Evolutionary conservation across 2,329 filamentous ascomycete genomes (phyloP), one percentile per base, ranked within the genome.

Genomic region (Didymellaceae sp.): DNA sequence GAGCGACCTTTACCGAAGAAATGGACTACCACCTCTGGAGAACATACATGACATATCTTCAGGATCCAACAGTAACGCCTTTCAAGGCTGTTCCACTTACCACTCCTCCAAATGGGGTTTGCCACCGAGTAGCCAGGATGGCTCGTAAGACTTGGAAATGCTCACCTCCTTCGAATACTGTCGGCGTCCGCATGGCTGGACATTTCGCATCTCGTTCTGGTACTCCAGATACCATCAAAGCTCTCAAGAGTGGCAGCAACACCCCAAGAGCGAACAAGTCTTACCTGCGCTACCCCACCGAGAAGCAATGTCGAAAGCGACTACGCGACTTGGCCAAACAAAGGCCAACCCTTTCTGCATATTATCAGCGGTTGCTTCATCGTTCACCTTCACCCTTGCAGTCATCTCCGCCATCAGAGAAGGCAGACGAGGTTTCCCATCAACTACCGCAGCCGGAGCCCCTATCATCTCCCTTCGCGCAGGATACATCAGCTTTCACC

Each of bases 11-110:
- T 80, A 85, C 81, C 5, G 73, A 80, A 33, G 83, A 85, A 42
- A 86, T 86, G 83, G 85, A 87, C 64, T 79, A 82, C 47, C 85
- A 87, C 63, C 71, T 87, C 24, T 86, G 85, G 84, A 81, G 84
- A 65, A 85, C 82, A 7, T 87, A 86, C 70, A 82, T 86, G 73
- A 77, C 79, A 44, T 86, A 86, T 65, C 74, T 87, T n/a, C 82
- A 85, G 54, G 84, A 87, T 66, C 85, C 85, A 16, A 84, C 81
- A 3, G 79, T 86, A 38, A 87, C 85, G 1, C 85, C 85, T 0
- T 87, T 87, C 77, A 87, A 87, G 64, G 85, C 83, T 73, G 77
- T 86, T 1, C 85, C 84, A 2, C 84, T 85, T 39, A 84, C 81
- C 33, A 78, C 82, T 25, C 85, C 85, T 28, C 85, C 85, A 9